phyloP scores from a whole-genome alignment of 2,329 filamentous ascomycete species.

The Aspergillus brunneoviolaceus region DNA sequence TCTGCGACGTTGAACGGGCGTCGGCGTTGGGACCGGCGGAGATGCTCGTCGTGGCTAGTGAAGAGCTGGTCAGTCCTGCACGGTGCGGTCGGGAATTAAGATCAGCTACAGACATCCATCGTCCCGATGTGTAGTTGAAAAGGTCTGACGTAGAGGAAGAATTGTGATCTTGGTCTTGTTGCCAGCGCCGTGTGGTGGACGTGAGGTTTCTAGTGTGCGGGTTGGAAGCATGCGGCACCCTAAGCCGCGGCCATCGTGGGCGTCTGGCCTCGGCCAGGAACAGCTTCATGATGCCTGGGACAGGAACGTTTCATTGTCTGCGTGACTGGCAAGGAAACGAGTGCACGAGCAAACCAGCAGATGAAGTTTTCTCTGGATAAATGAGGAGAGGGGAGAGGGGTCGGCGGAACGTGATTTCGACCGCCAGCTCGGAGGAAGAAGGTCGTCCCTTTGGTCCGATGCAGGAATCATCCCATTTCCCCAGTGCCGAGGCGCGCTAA shows the following conservation, averaged over 20 bases:
- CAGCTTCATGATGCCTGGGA: neutral
- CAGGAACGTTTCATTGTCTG: neutral
- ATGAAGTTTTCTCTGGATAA: neutral
- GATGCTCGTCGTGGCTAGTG: neutral
- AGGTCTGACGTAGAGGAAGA: neutral
- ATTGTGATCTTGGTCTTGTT: neutral
- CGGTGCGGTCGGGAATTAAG: neutral
- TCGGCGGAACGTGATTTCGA: neutral
- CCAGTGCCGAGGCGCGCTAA: neutral
- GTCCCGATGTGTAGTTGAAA: neutral
- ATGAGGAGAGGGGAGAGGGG: neutral
- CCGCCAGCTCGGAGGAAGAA: neutral
- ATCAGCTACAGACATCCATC: neutral
- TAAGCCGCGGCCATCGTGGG: neutral
- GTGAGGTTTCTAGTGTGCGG: no score
- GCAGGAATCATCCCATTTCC: neutral
- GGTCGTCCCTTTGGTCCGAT: neutral
- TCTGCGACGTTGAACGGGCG: neutral
- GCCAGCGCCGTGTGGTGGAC: neutral
- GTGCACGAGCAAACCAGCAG: neutral
- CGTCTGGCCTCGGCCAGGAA: neutral
- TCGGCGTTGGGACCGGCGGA: neutral
- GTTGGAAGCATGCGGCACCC: neutral
- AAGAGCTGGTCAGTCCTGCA: neutral
- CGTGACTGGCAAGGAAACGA: neutral